phyloP scores from a whole-genome alignment of 306 rosid species.

The Corylus avellana region DNA sequence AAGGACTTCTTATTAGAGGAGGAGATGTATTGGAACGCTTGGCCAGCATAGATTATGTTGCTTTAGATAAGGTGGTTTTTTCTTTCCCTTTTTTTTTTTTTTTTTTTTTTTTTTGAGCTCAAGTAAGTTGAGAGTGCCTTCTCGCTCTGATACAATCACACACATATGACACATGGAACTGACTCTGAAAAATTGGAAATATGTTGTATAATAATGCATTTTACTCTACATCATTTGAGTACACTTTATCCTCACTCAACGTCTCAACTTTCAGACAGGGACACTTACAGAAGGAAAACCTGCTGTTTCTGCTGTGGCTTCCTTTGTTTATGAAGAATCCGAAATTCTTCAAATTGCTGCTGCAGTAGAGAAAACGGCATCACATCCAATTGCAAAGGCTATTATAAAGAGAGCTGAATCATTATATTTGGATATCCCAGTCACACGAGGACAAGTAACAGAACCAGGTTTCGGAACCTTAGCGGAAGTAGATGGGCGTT shows the following conservation, averaged over 20 bases:
- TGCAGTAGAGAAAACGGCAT: constrained; percentile 96
- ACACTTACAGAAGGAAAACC: constrained; percentile 98
- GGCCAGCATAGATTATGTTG: constrained; percentile 71
- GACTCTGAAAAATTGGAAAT: background rate
- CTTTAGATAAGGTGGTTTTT: constrained; percentile 77
- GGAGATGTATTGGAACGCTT: constrained; percentile 94
- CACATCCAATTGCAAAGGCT: constrained; percentile 97
- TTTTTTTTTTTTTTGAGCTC: constrained; percentile 28
- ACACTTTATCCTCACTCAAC: constrained; percentile 28
- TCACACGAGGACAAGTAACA: constrained; percentile 70
- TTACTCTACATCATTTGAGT: constrained; percentile 1
- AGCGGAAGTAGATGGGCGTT: constrained; percentile 76
- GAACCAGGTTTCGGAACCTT: constrained; percentile 96
- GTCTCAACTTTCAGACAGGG: constrained; percentile 76
- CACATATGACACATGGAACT: background rate
- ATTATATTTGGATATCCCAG: constrained; percentile 66
- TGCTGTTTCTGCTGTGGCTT: constrained; percentile 63
- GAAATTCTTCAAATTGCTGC: constrained; percentile 91
- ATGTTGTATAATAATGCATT: background rate
- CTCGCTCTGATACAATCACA: background rate
- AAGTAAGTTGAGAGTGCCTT: constrained; percentile 58
- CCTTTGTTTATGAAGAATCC: constrained; percentile 59
- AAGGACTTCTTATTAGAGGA: constrained; percentile 92
- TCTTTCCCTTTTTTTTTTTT: background rate
- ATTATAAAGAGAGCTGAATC: constrained; percentile 75